Evolutionary conservation across 352 stramenopile species (phyloP).

Genomic region (Globisporangium carolinianum): DNA sequence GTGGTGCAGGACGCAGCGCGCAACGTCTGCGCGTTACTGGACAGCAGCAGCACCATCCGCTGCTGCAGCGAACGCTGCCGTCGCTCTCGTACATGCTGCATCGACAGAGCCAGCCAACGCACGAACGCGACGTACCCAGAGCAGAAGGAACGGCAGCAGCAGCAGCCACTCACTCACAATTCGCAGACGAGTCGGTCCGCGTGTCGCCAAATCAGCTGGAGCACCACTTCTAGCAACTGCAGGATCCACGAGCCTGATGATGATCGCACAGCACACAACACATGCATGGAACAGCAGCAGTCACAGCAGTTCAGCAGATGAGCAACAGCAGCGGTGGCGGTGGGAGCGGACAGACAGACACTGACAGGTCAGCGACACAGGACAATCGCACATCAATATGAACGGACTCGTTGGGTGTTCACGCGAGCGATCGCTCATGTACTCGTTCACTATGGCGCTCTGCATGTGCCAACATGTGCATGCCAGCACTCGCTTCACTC

Average conservation of each 20-base stretch:
- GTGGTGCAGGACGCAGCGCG: too few species aligned
- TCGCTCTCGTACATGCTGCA: conserved; percentile 35
- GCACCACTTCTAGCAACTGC: background rate
- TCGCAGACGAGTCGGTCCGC: background rate
- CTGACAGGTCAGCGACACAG: too few species aligned
- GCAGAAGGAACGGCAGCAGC: background rate
- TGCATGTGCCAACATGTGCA: too few species aligned
- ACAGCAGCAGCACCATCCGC: background rate
- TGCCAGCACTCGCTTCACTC: too few species aligned
- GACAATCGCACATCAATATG: too few species aligned
- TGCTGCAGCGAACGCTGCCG: conserved; percentile 16
- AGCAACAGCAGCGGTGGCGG: too few species aligned
- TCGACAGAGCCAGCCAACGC: conserved; percentile 20
- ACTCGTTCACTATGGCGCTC: too few species aligned
- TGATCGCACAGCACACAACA: too few species aligned
- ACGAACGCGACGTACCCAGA: background rate
- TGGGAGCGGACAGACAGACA: background rate
- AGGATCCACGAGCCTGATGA: background rate
- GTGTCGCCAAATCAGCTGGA: conserved; percentile 1
- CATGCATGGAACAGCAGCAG: background rate
- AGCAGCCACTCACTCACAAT: background rate
- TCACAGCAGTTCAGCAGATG: background rate
- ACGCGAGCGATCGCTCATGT: too few species aligned
- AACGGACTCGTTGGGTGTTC: too few species aligned
- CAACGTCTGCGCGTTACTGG: too few species aligned